phyloP scores from a whole-genome alignment of 352 stramenopile genomes.

The Pythium utonaiense region DNA sequence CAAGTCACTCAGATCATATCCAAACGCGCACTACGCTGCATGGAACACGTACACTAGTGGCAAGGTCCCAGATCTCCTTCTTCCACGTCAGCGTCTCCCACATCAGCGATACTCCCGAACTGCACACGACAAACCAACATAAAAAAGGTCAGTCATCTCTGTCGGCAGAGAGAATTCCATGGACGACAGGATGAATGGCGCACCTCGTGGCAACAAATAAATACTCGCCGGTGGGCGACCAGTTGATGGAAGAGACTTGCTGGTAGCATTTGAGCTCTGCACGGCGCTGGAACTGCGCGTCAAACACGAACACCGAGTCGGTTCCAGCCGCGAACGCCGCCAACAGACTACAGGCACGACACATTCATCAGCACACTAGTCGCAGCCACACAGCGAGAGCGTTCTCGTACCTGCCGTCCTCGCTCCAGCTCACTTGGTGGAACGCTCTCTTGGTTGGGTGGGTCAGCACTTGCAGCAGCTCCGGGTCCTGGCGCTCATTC shows the following conservation, averaged over 20 bases:
- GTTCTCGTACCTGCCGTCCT: conserved; percentile 50
- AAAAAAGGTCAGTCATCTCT: not conserved
- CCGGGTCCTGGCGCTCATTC: conserved; percentile 38
- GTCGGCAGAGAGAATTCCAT: not conserved
- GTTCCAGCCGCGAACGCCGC: conserved; percentile 49
- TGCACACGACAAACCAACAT: conserved; percentile 16
- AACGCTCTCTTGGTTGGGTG: conserved; percentile 51
- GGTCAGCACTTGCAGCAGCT: conserved; percentile 55
- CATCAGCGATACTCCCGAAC: conserved; percentile 58
- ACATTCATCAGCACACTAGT: too few species aligned
- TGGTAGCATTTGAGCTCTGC: conserved; percentile 64
- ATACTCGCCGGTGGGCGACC: conserved; percentile 82
- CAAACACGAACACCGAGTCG: conserved; percentile 51
- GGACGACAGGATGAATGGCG: not conserved
- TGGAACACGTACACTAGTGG: conserved; percentile 36
- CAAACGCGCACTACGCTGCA: not conserved
- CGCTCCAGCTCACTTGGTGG: conserved; percentile 63
- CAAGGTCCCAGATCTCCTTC: conserved; percentile 73
- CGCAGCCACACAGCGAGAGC: not conserved
- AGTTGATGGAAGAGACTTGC: conserved; percentile 47
- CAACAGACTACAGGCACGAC: conserved; percentile 34
- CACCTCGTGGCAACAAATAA: conserved; percentile 72
- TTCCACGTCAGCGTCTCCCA: conserved; percentile 82
- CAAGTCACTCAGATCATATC: not conserved
- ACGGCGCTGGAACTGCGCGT: conserved; percentile 46